Conservation (phyloP, 2,329 filamentous ascomycete genomes). For the Oidium heveae region DNA sequence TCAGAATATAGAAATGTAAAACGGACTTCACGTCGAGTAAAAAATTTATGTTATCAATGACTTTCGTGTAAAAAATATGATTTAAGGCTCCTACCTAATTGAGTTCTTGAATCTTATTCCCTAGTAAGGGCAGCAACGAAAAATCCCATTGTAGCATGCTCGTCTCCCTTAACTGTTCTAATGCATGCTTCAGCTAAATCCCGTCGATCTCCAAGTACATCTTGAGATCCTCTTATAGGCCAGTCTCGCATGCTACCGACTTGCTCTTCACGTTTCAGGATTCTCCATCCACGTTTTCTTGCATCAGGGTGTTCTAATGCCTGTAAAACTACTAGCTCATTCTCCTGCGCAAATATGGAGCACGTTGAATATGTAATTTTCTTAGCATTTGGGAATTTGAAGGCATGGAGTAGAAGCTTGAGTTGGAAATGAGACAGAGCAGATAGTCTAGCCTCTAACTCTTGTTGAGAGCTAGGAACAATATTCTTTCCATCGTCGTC, state of each 20-base stretch:
- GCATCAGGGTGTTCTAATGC: slow-evolving; percentile 46
- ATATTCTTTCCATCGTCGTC: slow-evolving; percentile 30
- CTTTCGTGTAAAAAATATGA: too few species aligned
- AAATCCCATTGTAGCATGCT: slow-evolving; percentile 75
- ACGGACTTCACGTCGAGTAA: too few species aligned
- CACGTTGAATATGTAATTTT: slow-evolving; percentile 86
- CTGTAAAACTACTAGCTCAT: slow-evolving; percentile 57
- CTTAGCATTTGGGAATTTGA: slow-evolving; percentile 49
- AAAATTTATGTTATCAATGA: too few species aligned
- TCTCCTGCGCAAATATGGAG: slow-evolving; percentile 67
- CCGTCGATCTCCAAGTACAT: slow-evolving; percentile 23
- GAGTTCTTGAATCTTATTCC: slow-evolving; percentile 3
- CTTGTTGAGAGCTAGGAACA: slow-evolving; percentile 24
- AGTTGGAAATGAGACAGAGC: slow-evolving; percentile 65
- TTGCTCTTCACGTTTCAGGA: slow-evolving; percentile 49
- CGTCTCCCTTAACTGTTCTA: slow-evolving; percentile 56
- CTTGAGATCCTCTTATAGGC: slow-evolving; percentile 33
- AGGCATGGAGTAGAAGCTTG: slow-evolving; percentile 57
- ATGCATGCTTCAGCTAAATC: slow-evolving; percentile 50
- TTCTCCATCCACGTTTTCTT: slow-evolving; percentile 43
- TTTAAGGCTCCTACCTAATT: slow-evolving; percentile 1
- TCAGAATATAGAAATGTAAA: too few species aligned
- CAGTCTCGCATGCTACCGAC: slow-evolving; percentile 52
- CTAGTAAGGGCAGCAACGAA: slow-evolving; percentile 76
- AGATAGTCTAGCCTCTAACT: slow-evolving; percentile 37